Base-by-base conservation (phyloP, 768 basidiomycete species). In the Cantharellus cinnabarinus region DNA sequence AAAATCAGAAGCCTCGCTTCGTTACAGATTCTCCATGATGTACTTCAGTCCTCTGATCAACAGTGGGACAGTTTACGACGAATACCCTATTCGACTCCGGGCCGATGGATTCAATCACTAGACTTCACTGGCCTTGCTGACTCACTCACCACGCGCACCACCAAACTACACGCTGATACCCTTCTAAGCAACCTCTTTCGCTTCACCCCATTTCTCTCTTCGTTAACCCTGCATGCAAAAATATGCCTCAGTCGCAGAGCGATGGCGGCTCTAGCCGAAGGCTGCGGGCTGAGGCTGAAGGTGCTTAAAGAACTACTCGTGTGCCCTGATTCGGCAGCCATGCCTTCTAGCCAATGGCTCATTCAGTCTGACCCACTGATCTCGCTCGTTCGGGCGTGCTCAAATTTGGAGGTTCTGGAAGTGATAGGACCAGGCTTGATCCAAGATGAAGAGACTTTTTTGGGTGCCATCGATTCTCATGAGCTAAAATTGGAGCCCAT, bases 11-110 rank as follows among this genome's bases (percentile, higher is more conserved):
- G 72, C 20, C 64, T 78, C 5, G 58, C 66, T 7, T 66, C 73
- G 3, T 71, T 89, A 48, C 74, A 77, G 59, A 74, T 72, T 61
- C 82, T 90, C 63, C 72, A 76, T n/a, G 61, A 70, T n/a, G 73
- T 71, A 34, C 74, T 93, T 1, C 71, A 74, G 60, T 64, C 67
- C 39, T 81, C 82, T 4, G 89, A 94, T 62, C 75, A 78, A 64
- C 77, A 76, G 66, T 94, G 90, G 90, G 88, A 90, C 65, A 85
- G 87, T 50, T 80, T 94, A 59, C 79, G 86, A 57, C 77, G 90
- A 56, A 89, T 86, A 63, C 86, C 86, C 0, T 85, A 83, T 65
- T 91, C 89, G 3, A 77, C 83, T 0, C 90, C 90, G 1, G 90
- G 90, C 38, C 76, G 90, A 66, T 93, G 88, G 84, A 79, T 94